phyloP scores from a whole-genome alignment of 2,329 filamentous ascomycete species.

The Microsporum audouinii region DNA sequence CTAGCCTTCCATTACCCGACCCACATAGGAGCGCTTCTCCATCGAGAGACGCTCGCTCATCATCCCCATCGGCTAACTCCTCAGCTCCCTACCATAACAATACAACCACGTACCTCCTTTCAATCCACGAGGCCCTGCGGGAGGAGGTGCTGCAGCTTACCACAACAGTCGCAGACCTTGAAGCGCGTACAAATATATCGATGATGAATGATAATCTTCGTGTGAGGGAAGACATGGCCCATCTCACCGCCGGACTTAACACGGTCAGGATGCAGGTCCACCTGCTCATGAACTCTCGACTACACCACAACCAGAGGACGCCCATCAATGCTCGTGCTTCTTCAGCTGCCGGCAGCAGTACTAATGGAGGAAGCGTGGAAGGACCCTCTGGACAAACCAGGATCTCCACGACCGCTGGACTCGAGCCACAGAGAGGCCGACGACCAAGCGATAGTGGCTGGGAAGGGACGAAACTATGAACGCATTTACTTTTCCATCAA shows the following conservation, averaged over 20 bases:
- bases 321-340: slow-evolving; percentile 9
- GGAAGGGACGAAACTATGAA: slow-evolving; percentile 31
- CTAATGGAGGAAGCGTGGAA: slow-evolving; percentile 10
- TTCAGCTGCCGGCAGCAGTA: slow-evolving; percentile 8
- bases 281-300: slow-evolving; percentile 49
- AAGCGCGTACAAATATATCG: slow-evolving; percentile 51
- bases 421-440: slow-evolving; percentile 18
- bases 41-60: slow-evolving; percentile 4
- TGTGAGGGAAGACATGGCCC: slow-evolving; percentile 51
- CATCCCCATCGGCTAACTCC: slow-evolving; percentile 24
- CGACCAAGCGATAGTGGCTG: slow-evolving; percentile 31
- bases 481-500: not conserved
- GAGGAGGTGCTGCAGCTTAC: slow-evolving; percentile 47
- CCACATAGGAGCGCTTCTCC: slow-evolving; percentile 13
- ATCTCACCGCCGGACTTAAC: slow-evolving; percentile 49
- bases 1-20: slow-evolving; percentile 12
- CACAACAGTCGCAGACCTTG: slow-evolving; percentile 46
- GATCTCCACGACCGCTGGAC: slow-evolving; percentile 8
- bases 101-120: slow-evolving; percentile 47
- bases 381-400: slow-evolving; percentile 16
- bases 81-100: slow-evolving; percentile 13
- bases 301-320: slow-evolving; percentile 34
- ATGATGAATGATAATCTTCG: slow-evolving; percentile 52
- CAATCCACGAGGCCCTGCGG: slow-evolving; percentile 49
- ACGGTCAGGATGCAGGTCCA: slow-evolving; percentile 50